Evolutionary conservation across 345 rosid species (phyloP).

Genomic region (Moringa oleifera): DNA sequence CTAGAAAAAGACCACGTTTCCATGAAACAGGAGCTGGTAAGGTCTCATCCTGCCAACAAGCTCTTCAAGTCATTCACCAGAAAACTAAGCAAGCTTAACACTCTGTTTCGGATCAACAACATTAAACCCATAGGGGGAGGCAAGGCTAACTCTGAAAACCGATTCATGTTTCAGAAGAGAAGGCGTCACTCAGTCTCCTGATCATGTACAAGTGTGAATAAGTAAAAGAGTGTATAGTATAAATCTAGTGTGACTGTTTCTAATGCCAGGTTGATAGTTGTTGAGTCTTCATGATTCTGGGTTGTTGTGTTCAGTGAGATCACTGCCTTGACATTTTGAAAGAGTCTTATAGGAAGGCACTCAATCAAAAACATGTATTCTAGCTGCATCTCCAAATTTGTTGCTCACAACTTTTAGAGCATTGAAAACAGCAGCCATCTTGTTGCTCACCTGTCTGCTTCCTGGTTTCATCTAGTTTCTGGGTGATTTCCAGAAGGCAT

Average conservation of each 20-base stretch:
- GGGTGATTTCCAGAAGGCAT: too few relatives aligned
- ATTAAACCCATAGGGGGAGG: constrained; percentile 48
- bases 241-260: constrained; percentile 20
- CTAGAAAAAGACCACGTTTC: constrained; percentile 90
- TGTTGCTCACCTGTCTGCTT: neutral
- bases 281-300: constrained; percentile 15
- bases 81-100: constrained; percentile 72
- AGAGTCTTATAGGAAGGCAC: constrained; percentile 9
- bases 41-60: constrained; percentile 63
- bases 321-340: neutral
- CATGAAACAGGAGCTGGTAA: constrained; percentile 84
- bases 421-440: neutral
- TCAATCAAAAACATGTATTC: constrained; percentile 6
- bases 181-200: constrained; percentile 85
- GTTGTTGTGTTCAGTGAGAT: constrained; percentile 11
- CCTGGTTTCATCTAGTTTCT: neutral
- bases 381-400: neutral
- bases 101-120: constrained; percentile 57
- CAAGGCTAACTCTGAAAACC: constrained; percentile 51
- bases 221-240: constrained; percentile 28
- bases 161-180: constrained; percentile 65
- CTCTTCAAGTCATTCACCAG: constrained; percentile 73
- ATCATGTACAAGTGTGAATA: constrained; percentile 19
- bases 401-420: constrained; percentile 1
- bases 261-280: constrained; percentile 16